Percentiles rank a stretch among this genome's conserved stretches.
Evolutionary conservation across 495 filamentous ascomycete genomes (phyloP).

Genomic region (Gamarada debralockiae): DNA sequence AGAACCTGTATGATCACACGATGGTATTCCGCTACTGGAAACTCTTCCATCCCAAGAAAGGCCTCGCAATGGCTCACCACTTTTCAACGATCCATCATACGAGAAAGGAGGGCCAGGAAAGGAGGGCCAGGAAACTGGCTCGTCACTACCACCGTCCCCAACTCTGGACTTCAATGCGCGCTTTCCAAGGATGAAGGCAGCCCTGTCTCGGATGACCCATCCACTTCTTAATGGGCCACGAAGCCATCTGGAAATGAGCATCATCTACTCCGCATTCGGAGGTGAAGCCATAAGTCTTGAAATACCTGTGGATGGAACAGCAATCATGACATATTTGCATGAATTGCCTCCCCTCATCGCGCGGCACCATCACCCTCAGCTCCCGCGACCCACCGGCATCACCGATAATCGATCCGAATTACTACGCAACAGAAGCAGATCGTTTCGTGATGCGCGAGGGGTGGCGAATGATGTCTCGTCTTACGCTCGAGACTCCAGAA

Average conservation of each 20-base stretch:
- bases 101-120: conserved; percentile 28
- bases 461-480: background rate
- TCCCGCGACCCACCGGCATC: conserved; percentile 25
- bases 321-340: background rate
- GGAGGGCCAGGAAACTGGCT: too few relatives aligned
- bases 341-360: conserved; percentile 30
- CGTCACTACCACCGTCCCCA: too few relatives aligned
- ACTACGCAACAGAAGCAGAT: conserved; percentile 31
- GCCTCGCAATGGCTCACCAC: conserved; percentile 28
- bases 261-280: too few relatives aligned
- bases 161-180: too few relatives aligned
- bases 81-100: conserved; percentile 28
- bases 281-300: too few relatives aligned
- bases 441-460: background rate
- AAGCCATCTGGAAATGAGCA: too few relatives aligned
- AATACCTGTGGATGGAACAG: background rate
- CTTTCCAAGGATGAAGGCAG: too few relatives aligned
- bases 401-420: conserved; percentile 43
- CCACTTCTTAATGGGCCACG: too few relatives aligned
- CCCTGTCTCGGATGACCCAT: too few relatives aligned
- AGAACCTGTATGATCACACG: conserved; percentile 59
- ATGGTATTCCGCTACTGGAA: conserved; percentile 32
- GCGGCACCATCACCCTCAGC: conserved; percentile 36
- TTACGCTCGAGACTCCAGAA: background rate
- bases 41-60: conserved; percentile 32